Evolutionary conservation across 202 grass and related monocot species (phyloP).

Genomic region (Elaeis oleifera): DNA sequence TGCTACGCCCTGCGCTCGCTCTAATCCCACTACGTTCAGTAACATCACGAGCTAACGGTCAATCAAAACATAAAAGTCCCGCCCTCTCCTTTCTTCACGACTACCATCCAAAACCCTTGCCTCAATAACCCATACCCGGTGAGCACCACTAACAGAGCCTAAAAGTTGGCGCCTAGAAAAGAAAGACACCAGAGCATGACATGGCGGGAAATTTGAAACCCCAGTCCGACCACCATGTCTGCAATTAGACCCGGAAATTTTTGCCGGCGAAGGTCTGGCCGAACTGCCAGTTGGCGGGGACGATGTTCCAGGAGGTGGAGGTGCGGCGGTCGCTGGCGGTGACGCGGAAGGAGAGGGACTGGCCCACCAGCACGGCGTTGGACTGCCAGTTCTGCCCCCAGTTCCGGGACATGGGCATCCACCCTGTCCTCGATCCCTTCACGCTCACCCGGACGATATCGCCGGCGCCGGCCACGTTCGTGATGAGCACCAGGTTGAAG

Average conservation of each 20-base stretch:
- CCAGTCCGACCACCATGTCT: too few species aligned
- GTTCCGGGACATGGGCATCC: slow-evolving; percentile 50
- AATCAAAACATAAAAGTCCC: too few species aligned
- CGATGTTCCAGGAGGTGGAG: slow-evolving; percentile 31
- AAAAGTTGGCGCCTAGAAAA: too few species aligned
- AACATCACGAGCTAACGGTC: too few species aligned
- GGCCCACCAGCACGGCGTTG: slow-evolving; percentile 28
- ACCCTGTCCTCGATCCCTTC: slow-evolving; percentile 31
- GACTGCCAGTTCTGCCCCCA: slow-evolving; percentile 79
- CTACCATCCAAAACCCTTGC: too few species aligned
- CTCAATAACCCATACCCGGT: too few species aligned
- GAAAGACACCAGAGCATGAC: too few species aligned
- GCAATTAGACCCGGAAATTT: slow-evolving; percentile 35
- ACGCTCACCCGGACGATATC: slow-evolving; percentile 32
- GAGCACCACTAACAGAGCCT: too few species aligned
- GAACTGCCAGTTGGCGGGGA: slow-evolving; percentile 48
- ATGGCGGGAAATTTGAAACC: too few species aligned
- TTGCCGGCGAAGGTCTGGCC: slow-evolving; percentile 51
- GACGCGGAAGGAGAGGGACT: slow-evolving; percentile 42
- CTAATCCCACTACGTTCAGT: too few species aligned
- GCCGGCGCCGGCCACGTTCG: slow-evolving; percentile 54
- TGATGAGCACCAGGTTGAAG: slow-evolving; percentile 66
- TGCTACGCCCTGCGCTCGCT: not conserved
- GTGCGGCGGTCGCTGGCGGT: slow-evolving; percentile 41
- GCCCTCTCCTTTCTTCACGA: too few species aligned